A percentile compares a stretch with the other conserved stretches of the same genome.
phyloP scores from a whole-genome alignment of 1,284 basidiomycete genomes.

The Ceratobasidium sp. region DNA sequence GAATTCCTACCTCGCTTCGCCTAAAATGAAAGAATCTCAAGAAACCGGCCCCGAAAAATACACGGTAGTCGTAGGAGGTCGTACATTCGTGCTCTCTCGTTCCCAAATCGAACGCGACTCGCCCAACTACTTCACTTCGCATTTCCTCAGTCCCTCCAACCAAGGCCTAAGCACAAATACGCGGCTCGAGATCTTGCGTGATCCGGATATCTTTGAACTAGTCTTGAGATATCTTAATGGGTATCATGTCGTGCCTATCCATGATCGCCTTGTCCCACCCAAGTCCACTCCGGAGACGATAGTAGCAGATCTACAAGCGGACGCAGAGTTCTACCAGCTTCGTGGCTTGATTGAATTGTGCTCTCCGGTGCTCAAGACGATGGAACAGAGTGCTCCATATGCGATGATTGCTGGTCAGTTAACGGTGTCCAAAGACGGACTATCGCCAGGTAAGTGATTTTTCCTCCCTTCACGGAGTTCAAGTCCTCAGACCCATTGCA shows the following conservation, averaged over 20 bases:
- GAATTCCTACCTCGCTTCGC: too few relatives aligned
- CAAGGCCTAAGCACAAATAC: too few relatives aligned
- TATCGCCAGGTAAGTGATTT: not conserved
- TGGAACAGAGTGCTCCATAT: not conserved
- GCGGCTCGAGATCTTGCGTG: not conserved
- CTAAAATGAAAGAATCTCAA: not conserved
- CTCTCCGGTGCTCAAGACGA: not conserved
- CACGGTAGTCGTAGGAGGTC: constrained; percentile 2
- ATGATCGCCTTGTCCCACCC: not conserved
- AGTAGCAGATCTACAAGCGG: not conserved
- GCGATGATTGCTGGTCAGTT: not conserved
- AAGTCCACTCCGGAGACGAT: not conserved
- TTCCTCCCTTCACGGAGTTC: not conserved
- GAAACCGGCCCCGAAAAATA: not conserved
- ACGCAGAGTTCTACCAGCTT: constrained; percentile 12
- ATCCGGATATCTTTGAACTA: constrained; percentile 14
- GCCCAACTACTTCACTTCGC: constrained; percentile 14
- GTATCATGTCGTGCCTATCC: constrained; percentile 9
- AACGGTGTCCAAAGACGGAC: not conserved
- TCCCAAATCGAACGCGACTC: constrained; percentile 13
- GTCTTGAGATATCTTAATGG: constrained; percentile 20
- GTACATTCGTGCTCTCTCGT: not conserved
- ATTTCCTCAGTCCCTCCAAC: not conserved
- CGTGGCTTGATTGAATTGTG: not conserved
- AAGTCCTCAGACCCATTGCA: not conserved